These are phyloP conservation scores for Clavaria fumosa DNA, from an alignment of 768 basidiomycete species.

Conservation along the genomic window DNA sequence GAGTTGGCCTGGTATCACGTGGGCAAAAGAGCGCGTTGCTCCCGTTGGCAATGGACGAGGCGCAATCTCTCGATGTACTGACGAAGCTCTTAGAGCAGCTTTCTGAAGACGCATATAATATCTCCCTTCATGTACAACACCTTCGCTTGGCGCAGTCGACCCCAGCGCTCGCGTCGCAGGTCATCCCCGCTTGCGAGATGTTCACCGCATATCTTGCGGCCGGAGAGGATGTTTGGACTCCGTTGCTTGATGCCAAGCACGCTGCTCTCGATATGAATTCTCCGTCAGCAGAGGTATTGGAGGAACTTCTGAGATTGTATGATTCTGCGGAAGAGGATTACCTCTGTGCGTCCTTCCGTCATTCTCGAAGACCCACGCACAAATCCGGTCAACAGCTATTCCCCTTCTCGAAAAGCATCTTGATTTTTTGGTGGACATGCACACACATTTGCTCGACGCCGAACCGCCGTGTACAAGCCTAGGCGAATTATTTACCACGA, in stretches of 20 bases:
- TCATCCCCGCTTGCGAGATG: constrained; percentile 49
- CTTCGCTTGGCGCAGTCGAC: constrained; percentile 42
- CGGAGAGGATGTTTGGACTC: constrained; percentile 62
- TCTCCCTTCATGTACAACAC: constrained; percentile 52
- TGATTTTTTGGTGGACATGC: constrained; percentile 36
- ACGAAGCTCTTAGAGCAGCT: constrained; percentile 42
- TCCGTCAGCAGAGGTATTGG: constrained; percentile 29
- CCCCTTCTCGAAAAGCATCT: constrained; percentile 55
- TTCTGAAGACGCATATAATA: constrained; percentile 41
- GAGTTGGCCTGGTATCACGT: no score
- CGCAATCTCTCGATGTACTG: constrained; percentile 47
- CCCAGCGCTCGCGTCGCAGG: constrained; percentile 43
- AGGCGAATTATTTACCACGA: constrained; percentile 41
- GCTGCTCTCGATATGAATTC: constrained; percentile 36
- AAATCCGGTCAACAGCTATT: constrained; percentile 62
- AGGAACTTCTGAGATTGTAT: constrained; percentile 47
- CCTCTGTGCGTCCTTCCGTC: constrained; percentile 52
- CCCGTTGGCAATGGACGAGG: constrained; percentile 57
- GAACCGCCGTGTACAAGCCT: constrained; percentile 26
- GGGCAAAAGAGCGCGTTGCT: no score
- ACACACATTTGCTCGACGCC: constrained; percentile 26
- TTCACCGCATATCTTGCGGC: constrained; percentile 45
- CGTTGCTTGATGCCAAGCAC: constrained; percentile 42
- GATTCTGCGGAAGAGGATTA: constrained; percentile 60
- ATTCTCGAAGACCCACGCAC: no score